Evolutionary conservation across 768 basidiomycete genomes (phyloP), one percentile per base, ranked within the genome.

Genomic region (Xerocomellus dryophilus): DNA sequence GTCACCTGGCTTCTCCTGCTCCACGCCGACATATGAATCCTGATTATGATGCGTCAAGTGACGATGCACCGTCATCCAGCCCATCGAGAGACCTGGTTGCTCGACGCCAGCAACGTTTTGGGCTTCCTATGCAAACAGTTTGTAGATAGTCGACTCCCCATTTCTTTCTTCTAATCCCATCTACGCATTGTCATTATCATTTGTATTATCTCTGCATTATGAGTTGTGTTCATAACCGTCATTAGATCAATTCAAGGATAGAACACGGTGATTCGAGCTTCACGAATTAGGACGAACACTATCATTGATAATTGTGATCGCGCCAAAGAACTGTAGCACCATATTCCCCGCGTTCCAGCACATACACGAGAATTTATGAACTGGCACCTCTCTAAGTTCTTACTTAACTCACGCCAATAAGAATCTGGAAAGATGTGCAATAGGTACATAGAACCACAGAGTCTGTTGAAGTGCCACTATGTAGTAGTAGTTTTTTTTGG

Each of bases 1-100:
- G 80, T 55, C 83, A 83, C 60, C 67, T 88, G 31, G 79, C 82
- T 36, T 90, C 86, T 8, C 85, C 86, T 7, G 76, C 74, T 20
- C 68, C 79, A 39, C 80, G 76, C 34, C 76, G 78, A 38, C 58
- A 66, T 20, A 65, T 70, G 56, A 61, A 49, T 31, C 57, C 53
- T 18, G 66, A 74, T 49, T 66, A 70, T 31, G 75, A 79, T 50
- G 69, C 70, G 1, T 70, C 73, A 5, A 79, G 79, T 61, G 82
- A 83, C 61, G 82, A 82, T 61, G 75, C 74, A 15, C 67, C 60
- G 2, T 71, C 73, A 15, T 69, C 70, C 23, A 83, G 82, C 55
- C 82, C 82, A 7, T 73, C 78, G 46, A 73, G 75, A 53, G 76
- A 78, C 34, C 47, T 79, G 20, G 69, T 76, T 25, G 60, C 72